Evolutionary conservation across 306 rosid genomes (phyloP).

Genomic region (Trichosanthes truncata): DNA sequence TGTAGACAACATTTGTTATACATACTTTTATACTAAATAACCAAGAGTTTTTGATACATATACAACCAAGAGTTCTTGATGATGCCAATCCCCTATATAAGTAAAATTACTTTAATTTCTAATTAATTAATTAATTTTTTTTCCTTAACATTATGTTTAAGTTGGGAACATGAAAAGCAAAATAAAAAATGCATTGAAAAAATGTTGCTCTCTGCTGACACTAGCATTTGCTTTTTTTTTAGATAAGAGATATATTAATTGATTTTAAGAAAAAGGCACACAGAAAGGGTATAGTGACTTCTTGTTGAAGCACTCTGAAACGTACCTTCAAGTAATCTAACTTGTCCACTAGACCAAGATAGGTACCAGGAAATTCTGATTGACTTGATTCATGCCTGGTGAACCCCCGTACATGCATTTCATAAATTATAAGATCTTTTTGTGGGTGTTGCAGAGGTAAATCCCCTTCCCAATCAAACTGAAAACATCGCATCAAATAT

Average conservation of each 20-base stretch:
- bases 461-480: conserved; percentile 99
- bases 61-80: background rate
- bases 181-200: background rate
- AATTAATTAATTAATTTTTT: too few relatives aligned
- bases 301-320: conserved; percentile 7
- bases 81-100: background rate
- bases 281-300: background rate
- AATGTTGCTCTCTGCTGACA: background rate
- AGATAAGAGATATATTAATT: background rate
- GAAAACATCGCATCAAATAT: conserved; percentile 17
- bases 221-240: background rate
- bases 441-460: conserved; percentile 69
- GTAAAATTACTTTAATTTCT: background rate
- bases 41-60: background rate
- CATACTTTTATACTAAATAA: background rate
- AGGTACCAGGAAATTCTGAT: conserved; percentile 73
- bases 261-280: background rate
- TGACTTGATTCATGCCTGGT: conserved; percentile 82
- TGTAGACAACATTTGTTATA: background rate
- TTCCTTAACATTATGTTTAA: background rate
- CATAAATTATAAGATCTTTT: conserved; percentile 78
- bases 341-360: conserved; percentile 89
- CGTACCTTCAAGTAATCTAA: conserved; percentile 81
- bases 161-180: background rate
- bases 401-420: conserved; percentile 93